Base-by-base conservation (phyloP, 257 asterid genomes). In the Capsicum rhomboideum region DNA sequence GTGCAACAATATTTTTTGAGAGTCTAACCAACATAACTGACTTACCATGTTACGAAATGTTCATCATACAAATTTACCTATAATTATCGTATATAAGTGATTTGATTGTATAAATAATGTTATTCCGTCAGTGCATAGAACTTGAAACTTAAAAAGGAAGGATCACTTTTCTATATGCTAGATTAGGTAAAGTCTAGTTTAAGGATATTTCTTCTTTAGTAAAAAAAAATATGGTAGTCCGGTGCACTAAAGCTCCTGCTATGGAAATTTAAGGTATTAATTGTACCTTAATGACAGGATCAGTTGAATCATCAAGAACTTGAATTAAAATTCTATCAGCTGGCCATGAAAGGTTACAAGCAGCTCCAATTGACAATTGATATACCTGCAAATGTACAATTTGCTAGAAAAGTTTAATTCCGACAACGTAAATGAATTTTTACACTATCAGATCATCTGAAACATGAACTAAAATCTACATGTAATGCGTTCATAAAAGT, bases 231-330 rank as follows among this genome's bases (percentile, higher is more conserved):
- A n/a, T n/a, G n/a, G n/a, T n/a, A n/a, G n/a, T n/a, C n/a, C n/a
- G n/a, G n/a, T n/a, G n/a, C n/a, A n/a, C n/a, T n/a, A n/a, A n/a
- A n/a, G n/a, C n/a, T n/a, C n/a, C n/a, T n/a, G n/a, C n/a, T n/a
- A n/a, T n/a, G n/a, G n/a, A 46, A 46, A 74, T 23, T 46, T 46
- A 74, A 74, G 80, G 21, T 44, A 17, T 79, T 29, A 74, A 4
- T 18, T 72, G 28, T 55, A 86, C 90, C 90, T 88, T 88, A 56
- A 79, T 82, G 8, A 84, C 14, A 17, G 87, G 87, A 61, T 86
- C 89, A 12, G 89, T 88, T 37, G 89, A 88, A 61, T 88, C 89
- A 67, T 88, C 90, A 61, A 88, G 90, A 85, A 88, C 84, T 78
- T 88, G 90, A 84, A 86, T 55, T 17, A 86, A 79, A 20, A 88